Percentiles rank a stretch among this genome's conserved stretches.
Conservation (phyloP, 306 rosid species). For the Cucurbita ficifolia region DNA sequence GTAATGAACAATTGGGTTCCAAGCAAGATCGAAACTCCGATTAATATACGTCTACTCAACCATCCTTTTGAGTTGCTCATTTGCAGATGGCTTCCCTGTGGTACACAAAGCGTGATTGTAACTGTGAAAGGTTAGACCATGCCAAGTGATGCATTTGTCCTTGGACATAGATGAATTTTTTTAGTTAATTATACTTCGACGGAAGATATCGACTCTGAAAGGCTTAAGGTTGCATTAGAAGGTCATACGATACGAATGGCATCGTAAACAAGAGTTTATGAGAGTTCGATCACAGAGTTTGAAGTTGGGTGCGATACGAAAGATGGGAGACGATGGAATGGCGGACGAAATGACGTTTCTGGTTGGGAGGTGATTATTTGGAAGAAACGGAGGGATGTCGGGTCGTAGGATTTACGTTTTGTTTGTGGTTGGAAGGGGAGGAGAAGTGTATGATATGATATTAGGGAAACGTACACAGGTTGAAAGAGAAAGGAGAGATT, state of each 20-base stretch:
- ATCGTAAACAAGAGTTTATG: not conserved
- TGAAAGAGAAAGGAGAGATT: not conserved
- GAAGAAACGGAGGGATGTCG: not conserved
- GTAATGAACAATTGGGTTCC: conserved; percentile 15
- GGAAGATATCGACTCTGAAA: conserved; percentile 1
- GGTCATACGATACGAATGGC: not conserved
- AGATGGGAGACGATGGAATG: not conserved
- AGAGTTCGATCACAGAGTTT: not conserved
- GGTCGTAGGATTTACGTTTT: not conserved
- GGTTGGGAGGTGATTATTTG: not conserved
- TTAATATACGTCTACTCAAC: conserved; percentile 17
- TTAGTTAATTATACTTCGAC: not conserved
- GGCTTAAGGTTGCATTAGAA: not conserved
- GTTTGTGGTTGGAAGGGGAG: not conserved
- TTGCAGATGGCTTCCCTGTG: conserved; percentile 27
- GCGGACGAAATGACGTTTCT: not conserved
- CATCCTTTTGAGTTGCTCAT: conserved; percentile 12
- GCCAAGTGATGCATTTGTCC: conserved; percentile 3
- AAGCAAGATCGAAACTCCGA: conserved; percentile 40
- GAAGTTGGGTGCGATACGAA: not conserved
- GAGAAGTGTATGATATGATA: conserved; percentile 1
- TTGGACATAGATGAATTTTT: not conserved
- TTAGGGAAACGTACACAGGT: not conserved
- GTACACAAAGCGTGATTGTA: conserved; percentile 16
- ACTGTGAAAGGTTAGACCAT: conserved; percentile 29